Evolutionary conservation across 148 eudicot species (phyloP).

Genomic region (Camellia granthamiana): DNA sequence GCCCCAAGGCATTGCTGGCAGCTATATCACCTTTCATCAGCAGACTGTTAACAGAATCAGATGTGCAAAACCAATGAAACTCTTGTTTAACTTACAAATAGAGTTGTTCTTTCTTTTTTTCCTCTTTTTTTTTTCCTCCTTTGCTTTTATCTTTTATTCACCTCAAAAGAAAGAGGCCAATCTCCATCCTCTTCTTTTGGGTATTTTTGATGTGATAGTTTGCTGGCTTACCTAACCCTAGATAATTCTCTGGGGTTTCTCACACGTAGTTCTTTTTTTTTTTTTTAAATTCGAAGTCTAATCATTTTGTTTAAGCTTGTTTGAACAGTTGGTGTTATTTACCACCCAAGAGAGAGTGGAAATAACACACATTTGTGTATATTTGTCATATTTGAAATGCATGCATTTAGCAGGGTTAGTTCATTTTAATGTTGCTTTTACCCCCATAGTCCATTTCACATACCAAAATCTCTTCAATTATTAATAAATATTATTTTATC

Average conservation of each 20-base stretch:
- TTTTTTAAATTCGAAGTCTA: not conserved
- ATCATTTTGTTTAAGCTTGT: conserved; percentile 3
- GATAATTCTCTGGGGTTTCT: conserved; percentile 9
- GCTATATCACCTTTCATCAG: conserved; percentile 81
- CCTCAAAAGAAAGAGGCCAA: conserved; percentile 28
- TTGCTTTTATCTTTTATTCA: conserved; percentile 3
- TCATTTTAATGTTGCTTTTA: too few species aligned
- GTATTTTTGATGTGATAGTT: conserved; percentile 24
- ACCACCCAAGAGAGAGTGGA: conserved; percentile 18
- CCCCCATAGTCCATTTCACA: too few species aligned
- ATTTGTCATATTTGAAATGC: conserved; percentile 8
- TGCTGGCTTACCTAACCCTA: conserved; percentile 11
- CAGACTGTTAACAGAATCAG: conserved; percentile 39
- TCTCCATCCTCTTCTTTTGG: conserved; percentile 30
- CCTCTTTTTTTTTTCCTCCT: not conserved
- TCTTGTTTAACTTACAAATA: conserved; percentile 13
- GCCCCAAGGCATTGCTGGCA: conserved; percentile 89
- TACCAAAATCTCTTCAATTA: too few species aligned
- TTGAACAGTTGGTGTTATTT: conserved; percentile 22
- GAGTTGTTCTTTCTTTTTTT: conserved; percentile 1
- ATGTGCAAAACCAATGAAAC: conserved; percentile 31
- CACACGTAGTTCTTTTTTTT: conserved; percentile 10
- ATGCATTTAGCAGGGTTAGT: conserved; percentile 8
- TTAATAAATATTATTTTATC: too few species aligned
- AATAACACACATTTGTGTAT: conserved; percentile 19